Evolutionary conservation across 148 eudicot species (phyloP), one percentile per base, ranked within the genome.

Genomic region (Rhododendron williamsianum): DNA sequence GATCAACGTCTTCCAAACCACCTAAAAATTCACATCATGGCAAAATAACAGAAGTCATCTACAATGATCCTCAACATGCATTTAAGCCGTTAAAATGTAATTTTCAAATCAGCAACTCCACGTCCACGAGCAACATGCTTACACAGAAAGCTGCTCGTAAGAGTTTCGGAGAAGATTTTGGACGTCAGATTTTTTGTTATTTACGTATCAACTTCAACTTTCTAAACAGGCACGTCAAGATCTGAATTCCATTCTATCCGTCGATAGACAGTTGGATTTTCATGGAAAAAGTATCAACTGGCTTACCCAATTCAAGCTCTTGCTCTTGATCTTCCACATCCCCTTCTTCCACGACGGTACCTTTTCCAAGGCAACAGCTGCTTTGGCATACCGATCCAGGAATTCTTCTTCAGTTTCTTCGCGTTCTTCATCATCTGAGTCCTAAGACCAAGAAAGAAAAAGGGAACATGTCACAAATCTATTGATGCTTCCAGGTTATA

Each of bases 371-470:
- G 87, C 92, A 33, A 89, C 89, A 43, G 98, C 98, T 81, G 94
- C 93, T 84, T 94, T 86, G 51, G 98, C 98, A 83, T 92, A 94
- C 88, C 98, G 92, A 86, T 93, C 89, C 48, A 94, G 87, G 87
- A 94, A 94, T 81, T 94, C 93, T 84, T 94, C 94, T 91, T 94
- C 95, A 48, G 95, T 94, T 90, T 94, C 98, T 87, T 94, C 98
- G 48, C 67, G 92, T 56, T 88, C 86, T 80, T 94, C 94, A 41
- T 93, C 95, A 80, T 94, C 95, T 6, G 97, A 93, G 74, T 93
- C 98, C 98, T 92, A 87, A 65, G 25, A 85, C 2, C 84, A 84
- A 86, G 10, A 78, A 77, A 86, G 23, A 48, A 19, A 49, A 49
- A 25, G 54, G 54, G 65, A 84, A 51, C 25, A 25, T 21, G 10